These are phyloP conservation scores for Chalara sp. DNA, from an alignment of 2,329 filamentous ascomycete species.

Conservation along the genomic window DNA sequence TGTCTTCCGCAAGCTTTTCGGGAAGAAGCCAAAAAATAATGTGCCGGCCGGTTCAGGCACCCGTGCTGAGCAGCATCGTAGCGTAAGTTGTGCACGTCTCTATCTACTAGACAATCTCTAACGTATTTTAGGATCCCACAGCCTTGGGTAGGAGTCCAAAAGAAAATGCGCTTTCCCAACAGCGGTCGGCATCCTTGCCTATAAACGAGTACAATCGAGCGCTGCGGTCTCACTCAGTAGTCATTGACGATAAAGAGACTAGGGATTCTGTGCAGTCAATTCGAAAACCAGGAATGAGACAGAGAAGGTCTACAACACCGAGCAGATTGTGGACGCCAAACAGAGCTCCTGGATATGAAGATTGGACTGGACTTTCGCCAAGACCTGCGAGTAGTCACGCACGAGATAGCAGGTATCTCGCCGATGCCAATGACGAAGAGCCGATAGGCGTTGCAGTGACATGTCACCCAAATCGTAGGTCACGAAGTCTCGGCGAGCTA, in stretches of 20 bases:
- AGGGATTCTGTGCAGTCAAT: not conserved
- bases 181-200: slow-evolving; percentile 52
- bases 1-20: slow-evolving; percentile 51
- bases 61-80: slow-evolving; percentile 35
- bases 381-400: slow-evolving; percentile 55
- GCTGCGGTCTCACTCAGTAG: slow-evolving; percentile 54
- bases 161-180: slow-evolving; percentile 33
- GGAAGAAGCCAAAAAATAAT: slow-evolving; percentile 45
- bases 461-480: slow-evolving; percentile 46
- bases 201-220: slow-evolving; percentile 55
- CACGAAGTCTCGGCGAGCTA: slow-evolving; percentile 52
- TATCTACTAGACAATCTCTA: slow-evolving; percentile 5
- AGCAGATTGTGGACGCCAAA: slow-evolving; percentile 34
- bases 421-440: slow-evolving; percentile 11
- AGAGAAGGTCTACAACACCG: slow-evolving; percentile 36
- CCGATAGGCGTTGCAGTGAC: slow-evolving; percentile 18
- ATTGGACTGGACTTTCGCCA: slow-evolving; percentile 49
- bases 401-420: slow-evolving; percentile 35
- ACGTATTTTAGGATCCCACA: slow-evolving; percentile 31
- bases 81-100: slow-evolving; percentile 35
- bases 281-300: slow-evolving; percentile 17
- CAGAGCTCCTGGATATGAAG: slow-evolving; percentile 33
- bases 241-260: slow-evolving; percentile 38
- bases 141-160: slow-evolving; percentile 27
- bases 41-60: slow-evolving; percentile 5